phyloP scores from a whole-genome alignment of 2,329 filamentous ascomycete genomes.

The Fusarium napiforme region DNA sequence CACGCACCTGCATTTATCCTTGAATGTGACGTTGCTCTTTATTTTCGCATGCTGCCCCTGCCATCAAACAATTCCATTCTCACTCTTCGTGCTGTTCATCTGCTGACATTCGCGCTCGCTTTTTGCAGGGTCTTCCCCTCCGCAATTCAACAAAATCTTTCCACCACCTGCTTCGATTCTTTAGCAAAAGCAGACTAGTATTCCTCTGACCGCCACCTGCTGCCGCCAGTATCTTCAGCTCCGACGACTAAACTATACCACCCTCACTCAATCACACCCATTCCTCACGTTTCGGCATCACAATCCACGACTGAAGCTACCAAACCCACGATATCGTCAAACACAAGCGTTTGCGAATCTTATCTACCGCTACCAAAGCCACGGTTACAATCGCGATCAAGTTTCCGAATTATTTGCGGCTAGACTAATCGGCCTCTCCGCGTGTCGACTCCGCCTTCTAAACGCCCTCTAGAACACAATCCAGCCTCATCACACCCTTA shows the following conservation, averaged over 20 bases:
- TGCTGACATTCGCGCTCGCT: constrained; percentile 17
- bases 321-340: constrained; percentile 3
- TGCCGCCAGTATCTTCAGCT: constrained; percentile 15
- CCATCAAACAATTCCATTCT: constrained; percentile 5
- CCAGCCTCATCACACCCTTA: constrained; percentile 25
- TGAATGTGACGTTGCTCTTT: constrained; percentile 32
- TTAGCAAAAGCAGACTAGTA: constrained; percentile 27
- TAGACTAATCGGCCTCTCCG: constrained; percentile 37
- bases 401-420: constrained; percentile 21
- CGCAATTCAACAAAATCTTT: constrained; percentile 4
- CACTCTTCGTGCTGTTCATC: constrained; percentile 1
- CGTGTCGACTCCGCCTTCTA: constrained; percentile 25
- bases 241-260: constrained; percentile 4
- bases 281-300: constrained; percentile 6
- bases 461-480: constrained; percentile 30
- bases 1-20: neutral
- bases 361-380: constrained; percentile 7
- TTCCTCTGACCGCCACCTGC: constrained; percentile 33
- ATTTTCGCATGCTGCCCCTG: constrained; percentile 8
- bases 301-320: constrained; percentile 15
- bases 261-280: constrained; percentile 10
- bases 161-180: constrained; percentile 11
- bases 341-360: constrained; percentile 2
- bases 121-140: constrained; percentile 16
- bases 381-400: constrained; percentile 17